Conservation (phyloP, 2,329 filamentous ascomycete genomes). For the Ophiostoma triangulosporum region DNA sequence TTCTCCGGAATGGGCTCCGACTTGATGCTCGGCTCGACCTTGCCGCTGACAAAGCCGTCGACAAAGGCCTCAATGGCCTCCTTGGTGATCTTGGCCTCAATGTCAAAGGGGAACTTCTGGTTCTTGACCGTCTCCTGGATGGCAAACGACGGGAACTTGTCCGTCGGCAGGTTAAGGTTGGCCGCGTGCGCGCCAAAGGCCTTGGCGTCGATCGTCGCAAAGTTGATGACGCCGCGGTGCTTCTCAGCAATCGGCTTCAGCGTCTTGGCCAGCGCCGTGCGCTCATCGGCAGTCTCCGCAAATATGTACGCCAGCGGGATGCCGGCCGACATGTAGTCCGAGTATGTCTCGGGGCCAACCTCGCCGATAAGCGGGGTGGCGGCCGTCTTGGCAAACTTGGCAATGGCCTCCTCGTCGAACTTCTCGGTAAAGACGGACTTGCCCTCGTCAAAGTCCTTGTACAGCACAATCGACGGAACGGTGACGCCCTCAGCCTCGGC, state of each 20-base stretch:
- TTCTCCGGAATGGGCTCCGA: constrained; percentile 91
- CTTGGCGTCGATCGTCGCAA: constrained; percentile 93
- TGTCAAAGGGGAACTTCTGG: constrained; percentile 90
- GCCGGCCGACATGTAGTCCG: constrained; percentile 82
- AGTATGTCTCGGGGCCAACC: constrained; percentile 93
- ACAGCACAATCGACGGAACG: constrained; percentile 77
- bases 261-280: constrained; percentile 58
- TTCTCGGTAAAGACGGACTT: constrained; percentile 73
- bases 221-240: constrained; percentile 90
- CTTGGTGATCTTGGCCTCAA: constrained; percentile 63
- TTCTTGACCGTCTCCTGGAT: constrained; percentile 95
- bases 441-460: constrained; percentile 97
- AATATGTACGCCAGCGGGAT: constrained; percentile 97
- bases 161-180: constrained; percentile 93
- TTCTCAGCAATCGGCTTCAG: constrained; percentile 82
- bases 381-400: constrained; percentile 69
- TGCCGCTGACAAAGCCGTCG: constrained; percentile 70
- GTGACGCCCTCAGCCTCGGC: constrained; percentile 85
- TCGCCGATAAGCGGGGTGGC: constrained; percentile 88
- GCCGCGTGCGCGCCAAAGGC: constrained; percentile 85
- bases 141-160: constrained; percentile 93
- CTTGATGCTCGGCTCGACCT: constrained; percentile 93
- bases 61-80: constrained; percentile 68
- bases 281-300: constrained; percentile 82
- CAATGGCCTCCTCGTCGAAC: constrained; percentile 69